Evolutionary conservation across 1,284 basidiomycete species (phyloP), one percentile per base, ranked within the genome.

Genomic region (Paramarasmius palmivorus): DNA sequence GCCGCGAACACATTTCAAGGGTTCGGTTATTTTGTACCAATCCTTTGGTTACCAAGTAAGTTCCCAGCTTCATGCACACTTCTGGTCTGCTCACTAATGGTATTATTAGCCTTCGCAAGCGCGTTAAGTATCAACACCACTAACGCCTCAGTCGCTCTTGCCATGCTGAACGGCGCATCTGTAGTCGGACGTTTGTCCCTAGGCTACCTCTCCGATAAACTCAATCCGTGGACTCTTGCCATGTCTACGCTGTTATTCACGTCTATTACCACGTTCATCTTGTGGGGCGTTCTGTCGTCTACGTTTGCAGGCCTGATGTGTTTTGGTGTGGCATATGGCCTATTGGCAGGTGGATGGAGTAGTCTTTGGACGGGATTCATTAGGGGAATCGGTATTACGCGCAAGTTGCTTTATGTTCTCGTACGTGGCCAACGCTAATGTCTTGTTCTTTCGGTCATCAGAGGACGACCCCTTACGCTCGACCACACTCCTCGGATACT

Each of bases 271-370:
- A 73, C 69, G 0, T 72, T 75, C 55, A 48, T 76, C 14, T 59
- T 76, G 1, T 76, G 73, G 74, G 74, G 74, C 5, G 57, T 75
- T 0, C 49, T 71, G 0, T 68, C 72, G 1, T 63, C 65, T 34
- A 62, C 63, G 1, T 63, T 74, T 14, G 65, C 64, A 1, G 72
- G 71, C 0, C 56, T 74, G 1, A 51, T 74, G 1, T 59, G 62
- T 0, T 76, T 73, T 40, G 64, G 68, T 1, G 49, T 74, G 12
- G 62, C 58, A 1, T 71, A 75, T 40, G 74, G 74, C 1, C 59
- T 60, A 8, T 44, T 69, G 0, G 72, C 72, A 0, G 67, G 73
- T 3, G 71, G 72, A 0, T 76, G 72, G 71, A 66, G 62, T 8
- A 69, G 65, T 22, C 49, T 74, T 0, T 75, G 69, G 65, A 65